A percentile compares a stretch with the other conserved stretches of the same genome.
These are phyloP conservation scores for Catunica adiposa DNA, from an alignment of 2,329 filamentous ascomycete species.

Conservation along the genomic window DNA sequence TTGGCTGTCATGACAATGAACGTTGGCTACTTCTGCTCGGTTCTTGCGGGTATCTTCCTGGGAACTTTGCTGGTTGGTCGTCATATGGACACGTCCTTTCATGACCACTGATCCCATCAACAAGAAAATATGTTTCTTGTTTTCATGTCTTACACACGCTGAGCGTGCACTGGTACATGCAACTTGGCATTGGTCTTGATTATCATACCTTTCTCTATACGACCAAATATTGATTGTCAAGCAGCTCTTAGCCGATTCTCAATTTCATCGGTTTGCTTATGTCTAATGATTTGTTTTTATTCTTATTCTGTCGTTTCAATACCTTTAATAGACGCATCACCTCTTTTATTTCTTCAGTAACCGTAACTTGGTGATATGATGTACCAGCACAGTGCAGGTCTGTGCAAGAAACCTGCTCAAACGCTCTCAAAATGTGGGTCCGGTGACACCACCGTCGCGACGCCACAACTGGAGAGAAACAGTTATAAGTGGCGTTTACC, in stretches of 20 bases:
- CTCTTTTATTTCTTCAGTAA: neutral
- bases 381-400: slow-evolving; percentile 24
- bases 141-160: neutral
- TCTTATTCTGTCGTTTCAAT: neutral
- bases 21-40: slow-evolving; percentile 66
- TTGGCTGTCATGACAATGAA: slow-evolving; percentile 84
- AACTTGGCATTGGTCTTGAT: neutral
- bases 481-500: too few relatives aligned
- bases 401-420: slow-evolving; percentile 33
- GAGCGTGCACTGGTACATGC: neutral
- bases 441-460: neutral
- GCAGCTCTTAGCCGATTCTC: too few relatives aligned
- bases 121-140: neutral
- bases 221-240: too few relatives aligned
- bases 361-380: slow-evolving; percentile 4
- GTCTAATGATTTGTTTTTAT: neutral
- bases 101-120: neutral
- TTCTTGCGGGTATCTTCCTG: slow-evolving; percentile 68
- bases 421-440: slow-evolving; percentile 25
- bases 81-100: slow-evolving; percentile 26
- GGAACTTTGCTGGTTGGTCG: slow-evolving; percentile 69
- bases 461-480: neutral
- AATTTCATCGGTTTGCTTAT: neutral
- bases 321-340: neutral
- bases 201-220: neutral